These are phyloP conservation scores for Arthroderma sp. DNA, from an alignment of 2,329 filamentous ascomycete species.

Conservation along the genomic window DNA sequence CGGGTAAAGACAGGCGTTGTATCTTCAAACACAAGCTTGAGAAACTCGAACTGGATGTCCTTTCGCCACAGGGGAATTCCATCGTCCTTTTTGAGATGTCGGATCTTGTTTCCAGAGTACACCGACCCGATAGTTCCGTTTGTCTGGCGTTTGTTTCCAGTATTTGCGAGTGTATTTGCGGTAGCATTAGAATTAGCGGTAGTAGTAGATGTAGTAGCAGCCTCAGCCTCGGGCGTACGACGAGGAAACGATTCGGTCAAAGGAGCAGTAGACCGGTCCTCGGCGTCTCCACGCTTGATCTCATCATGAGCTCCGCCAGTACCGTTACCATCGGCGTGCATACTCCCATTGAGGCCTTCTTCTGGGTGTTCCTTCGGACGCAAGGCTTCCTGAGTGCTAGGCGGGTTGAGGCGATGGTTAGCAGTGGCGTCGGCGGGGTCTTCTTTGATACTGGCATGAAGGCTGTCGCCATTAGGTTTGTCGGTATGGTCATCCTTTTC, in stretches of 20 bases:
- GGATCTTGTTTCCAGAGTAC: conserved; percentile 55
- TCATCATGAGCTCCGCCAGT: too few relatives aligned
- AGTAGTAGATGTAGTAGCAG: neutral
- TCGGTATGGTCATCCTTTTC: too few relatives aligned
- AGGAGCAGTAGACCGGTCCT: too few relatives aligned
- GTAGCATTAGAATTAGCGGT: neutral
- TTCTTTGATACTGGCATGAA: too few relatives aligned
- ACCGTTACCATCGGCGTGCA: too few relatives aligned
- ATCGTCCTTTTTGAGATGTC: conserved; percentile 55
- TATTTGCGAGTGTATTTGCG: conserved; percentile 17
- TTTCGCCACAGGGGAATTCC: conserved; percentile 54
- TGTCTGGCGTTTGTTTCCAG: conserved; percentile 46
- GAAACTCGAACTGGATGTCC: conserved; percentile 54
- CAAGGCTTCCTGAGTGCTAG: too few relatives aligned
- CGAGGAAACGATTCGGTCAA: neutral
- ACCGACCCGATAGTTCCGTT: conserved; percentile 54
- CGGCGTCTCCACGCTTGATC: too few relatives aligned
- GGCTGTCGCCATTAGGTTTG: too few relatives aligned
- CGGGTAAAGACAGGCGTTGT: conserved; percentile 68
- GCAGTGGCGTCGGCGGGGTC: too few relatives aligned
- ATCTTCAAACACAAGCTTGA: conserved; percentile 50
- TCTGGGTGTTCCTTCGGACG: too few relatives aligned
- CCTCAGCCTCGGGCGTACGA: neutral
- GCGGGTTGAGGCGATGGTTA: too few relatives aligned
- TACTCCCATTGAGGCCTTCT: too few relatives aligned